phyloP scores from a whole-genome alignment of 2,329 filamentous ascomycete genomes.

The Colletotrichum gloeosporioides region DNA sequence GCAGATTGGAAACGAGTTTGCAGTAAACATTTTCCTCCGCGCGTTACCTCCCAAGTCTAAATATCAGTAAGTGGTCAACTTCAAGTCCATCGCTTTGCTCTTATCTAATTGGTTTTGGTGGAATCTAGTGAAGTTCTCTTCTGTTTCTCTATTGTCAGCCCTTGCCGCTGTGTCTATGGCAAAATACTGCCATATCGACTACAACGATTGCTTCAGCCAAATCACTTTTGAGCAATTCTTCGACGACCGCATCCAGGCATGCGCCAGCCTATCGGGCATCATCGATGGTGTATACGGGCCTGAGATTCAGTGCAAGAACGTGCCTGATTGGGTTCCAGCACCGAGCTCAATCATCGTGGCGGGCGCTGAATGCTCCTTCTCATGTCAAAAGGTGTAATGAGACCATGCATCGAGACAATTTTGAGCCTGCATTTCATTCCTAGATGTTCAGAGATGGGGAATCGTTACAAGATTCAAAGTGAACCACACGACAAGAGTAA shows the following conservation, averaged over 20 bases:
- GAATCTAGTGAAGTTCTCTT: neutral
- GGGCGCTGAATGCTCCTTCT: neutral
- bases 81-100: neutral
- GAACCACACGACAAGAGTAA: neutral
- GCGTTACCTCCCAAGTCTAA: neutral
- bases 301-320: neutral
- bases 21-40: neutral
- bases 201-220: neutral
- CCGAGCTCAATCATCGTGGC: neutral
- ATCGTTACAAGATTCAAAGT: neutral
- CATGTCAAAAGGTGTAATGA: neutral
- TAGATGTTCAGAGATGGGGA: accelerated
- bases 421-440: neutral
- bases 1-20: neutral
- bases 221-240: neutral
- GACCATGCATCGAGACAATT: neutral
- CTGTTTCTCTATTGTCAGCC: neutral
- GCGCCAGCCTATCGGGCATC: neutral
- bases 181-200: neutral
- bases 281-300: neutral
- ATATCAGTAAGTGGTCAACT: neutral
- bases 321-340: neutral
- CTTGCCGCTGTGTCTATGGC: neutral
- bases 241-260: neutral
- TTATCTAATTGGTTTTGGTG: neutral